A percentile compares a stretch with the other conserved stretches of the same genome.
Evolutionary conservation across 495 filamentous ascomycete species (phyloP).

Genomic region (Trichoderma erinaceum): DNA sequence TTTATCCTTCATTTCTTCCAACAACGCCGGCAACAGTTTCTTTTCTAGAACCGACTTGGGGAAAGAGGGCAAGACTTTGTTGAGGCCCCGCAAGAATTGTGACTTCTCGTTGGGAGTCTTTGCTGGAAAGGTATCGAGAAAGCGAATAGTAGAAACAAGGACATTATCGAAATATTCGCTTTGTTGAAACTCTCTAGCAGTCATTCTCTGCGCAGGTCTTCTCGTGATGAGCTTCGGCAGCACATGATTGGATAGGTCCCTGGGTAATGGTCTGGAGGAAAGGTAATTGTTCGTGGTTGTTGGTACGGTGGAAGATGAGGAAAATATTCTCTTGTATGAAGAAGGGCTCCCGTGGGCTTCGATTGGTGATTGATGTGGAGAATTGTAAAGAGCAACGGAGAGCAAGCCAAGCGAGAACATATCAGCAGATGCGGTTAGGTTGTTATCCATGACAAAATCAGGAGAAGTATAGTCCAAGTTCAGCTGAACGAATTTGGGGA

Average conservation of each 20-base stretch:
- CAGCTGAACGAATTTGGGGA: conserved; percentile 78
- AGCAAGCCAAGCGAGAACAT: conserved; percentile 90
- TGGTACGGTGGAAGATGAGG: conserved; percentile 68
- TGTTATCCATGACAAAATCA: conserved; percentile 85
- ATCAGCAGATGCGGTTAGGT: conserved; percentile 72
- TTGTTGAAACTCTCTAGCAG: conserved; percentile 86
- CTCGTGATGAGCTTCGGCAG: conserved; percentile 80
- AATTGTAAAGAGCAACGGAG: conserved; percentile 86
- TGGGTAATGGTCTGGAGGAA: conserved; percentile 69
- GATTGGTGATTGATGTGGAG: conserved; percentile 79
- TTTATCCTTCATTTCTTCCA: conserved; percentile 90
- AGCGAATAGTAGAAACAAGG: conserved; percentile 89
- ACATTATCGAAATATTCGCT: conserved; percentile 95
- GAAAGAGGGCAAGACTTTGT: conserved; percentile 80
- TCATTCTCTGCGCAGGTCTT: conserved; percentile 77
- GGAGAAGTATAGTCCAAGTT: conserved; percentile 90
- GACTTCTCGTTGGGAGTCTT: conserved; percentile 89
- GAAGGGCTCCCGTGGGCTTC: conserved; percentile 71
- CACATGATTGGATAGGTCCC: conserved; percentile 64
- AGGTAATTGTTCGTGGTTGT: conserved; percentile 76
- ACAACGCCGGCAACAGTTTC: conserved; percentile 78
- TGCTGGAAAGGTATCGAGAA: conserved; percentile 80
- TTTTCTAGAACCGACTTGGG: conserved; percentile 89
- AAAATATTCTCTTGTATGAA: conserved; percentile 75
- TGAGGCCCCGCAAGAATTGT: conserved; percentile 82